phyloP scores from a whole-genome alignment of 176 grass and related monocot genomes.

The Avena eriantha region DNA sequence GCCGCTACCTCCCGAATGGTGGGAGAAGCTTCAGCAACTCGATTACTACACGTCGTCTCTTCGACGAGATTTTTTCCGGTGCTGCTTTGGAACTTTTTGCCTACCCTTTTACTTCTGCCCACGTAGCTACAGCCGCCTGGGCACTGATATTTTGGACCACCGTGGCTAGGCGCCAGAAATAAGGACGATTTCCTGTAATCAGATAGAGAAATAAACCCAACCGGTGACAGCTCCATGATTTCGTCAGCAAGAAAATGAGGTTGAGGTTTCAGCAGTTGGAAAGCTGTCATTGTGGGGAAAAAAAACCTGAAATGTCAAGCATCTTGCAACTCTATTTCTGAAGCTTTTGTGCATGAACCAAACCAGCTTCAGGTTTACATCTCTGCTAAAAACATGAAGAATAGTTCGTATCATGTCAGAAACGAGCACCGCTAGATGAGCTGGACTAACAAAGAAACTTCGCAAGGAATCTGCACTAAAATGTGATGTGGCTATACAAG shows the following conservation, averaged over 20 bases:
- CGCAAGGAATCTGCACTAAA: constrained; percentile 22
- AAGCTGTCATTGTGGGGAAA: not conserved
- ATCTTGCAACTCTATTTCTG: not conserved
- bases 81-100: constrained; percentile 21
- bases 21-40: not conserved
- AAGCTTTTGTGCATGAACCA: not conserved
- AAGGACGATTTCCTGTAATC: not conserved
- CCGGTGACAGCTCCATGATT: not conserved
- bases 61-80: not conserved
- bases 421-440: not conserved
- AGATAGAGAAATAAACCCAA: not conserved
- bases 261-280: not conserved
- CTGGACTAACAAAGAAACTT: not conserved
- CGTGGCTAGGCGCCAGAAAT: not conserved
- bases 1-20: not conserved
- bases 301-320: not conserved
- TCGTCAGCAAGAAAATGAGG: not conserved
- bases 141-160: constrained; percentile 46
- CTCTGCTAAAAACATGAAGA: not conserved
- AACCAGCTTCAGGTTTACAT: not conserved
- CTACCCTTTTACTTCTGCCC: not conserved
- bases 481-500: constrained; percentile 40
- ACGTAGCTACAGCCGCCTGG: not conserved
- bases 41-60: not conserved
- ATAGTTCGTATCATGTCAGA: not conserved